Evolutionary conservation across 257 asterid genomes (phyloP), one percentile per base, ranked within the genome.

Genomic region (Penstemon barbatus): DNA sequence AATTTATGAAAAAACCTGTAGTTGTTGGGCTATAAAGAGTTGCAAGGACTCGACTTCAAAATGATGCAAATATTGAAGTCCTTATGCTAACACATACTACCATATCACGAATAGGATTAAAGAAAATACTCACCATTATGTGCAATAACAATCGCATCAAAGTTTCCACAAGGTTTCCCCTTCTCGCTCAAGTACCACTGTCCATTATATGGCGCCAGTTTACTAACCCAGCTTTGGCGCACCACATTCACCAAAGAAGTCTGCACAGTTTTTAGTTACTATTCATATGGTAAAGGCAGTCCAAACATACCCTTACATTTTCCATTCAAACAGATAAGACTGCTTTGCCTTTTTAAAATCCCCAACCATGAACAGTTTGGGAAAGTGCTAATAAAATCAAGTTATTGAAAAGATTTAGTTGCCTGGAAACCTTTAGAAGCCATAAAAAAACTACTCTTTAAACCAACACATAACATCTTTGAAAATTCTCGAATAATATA

Each of bases 121-220:
- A 40, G 19, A 37, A 66, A 62, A 59, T 4, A 59, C 69, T 83
- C 67, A 90, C 98, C 98, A 70, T 92, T 92, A 78, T 92, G 98
- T 73, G 98, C 97, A 79, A 92, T 85, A 68, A 90, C 91, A 80
- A 92, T 80, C 61, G 88, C 96, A 75, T 90, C 98, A 70, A 92
- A 92, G 68, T 84, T 80, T 50, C 98, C 98, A 63, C 96, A 79
- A 63, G 86, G 81, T 79, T 86, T 88, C 50, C 91, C 94, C 4
- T 92, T 90, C 89, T 90, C 96, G 51, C 96, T 85, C 81, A 92
- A 72, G 85, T 88, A 82, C 98, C 98, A 92, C 74, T 77, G 83
- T 70, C 96, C 97, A 71, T 86, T 89, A 71, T 79, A 85, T 8
- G 97, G 96, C 73, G 90, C 98, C 40, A 92, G 81, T 63, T 79